phyloP scores from a whole-genome alignment of 1,139 yeast species.

The Ogataea hybrid region DNA sequence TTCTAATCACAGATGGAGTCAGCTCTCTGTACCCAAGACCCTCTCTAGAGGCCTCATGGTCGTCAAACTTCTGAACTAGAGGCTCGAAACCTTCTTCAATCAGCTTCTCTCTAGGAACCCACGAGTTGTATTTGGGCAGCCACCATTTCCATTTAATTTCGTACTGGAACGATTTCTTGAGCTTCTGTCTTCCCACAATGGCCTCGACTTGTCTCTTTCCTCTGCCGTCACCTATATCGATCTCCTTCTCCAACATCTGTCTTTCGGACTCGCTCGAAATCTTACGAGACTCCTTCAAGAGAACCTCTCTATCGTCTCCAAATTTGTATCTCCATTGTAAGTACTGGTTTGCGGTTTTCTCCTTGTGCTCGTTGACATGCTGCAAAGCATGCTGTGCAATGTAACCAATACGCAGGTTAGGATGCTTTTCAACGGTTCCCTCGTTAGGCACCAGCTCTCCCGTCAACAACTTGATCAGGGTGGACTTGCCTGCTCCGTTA shows the following conservation, averaged over 20 bases:
- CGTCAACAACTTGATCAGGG: conserved; percentile 87
- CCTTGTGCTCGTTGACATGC: conserved; percentile 96
- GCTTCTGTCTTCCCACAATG: conserved; percentile 93
- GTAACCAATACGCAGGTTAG: conserved; percentile 96
- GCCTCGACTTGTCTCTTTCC: conserved; percentile 91
- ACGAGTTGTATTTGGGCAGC: conserved; percentile 91
- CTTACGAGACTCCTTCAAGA: conserved; percentile 89
- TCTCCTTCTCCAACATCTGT: conserved; percentile 72
- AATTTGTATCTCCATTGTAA: conserved; percentile 97
- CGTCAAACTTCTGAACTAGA: conserved; percentile 91
- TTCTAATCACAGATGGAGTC: conserved; percentile 86
- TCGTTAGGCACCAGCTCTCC: conserved; percentile 84
- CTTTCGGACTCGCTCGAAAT: conserved; percentile 74
- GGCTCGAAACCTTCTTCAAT: conserved; percentile 82
- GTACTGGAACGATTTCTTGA: conserved; percentile 94
- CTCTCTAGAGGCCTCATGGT: conserved; percentile 97
- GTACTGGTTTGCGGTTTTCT: conserved; percentile 96
- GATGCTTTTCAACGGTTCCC: conserved; percentile 96
- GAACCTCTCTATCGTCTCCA: conserved; percentile 97
- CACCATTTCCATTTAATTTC: conserved; percentile 93
- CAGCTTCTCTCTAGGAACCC: conserved; percentile 84
- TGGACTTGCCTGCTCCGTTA: conserved; percentile 98
- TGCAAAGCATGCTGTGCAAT: conserved; percentile 98
- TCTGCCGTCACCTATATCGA: conserved; percentile 83
- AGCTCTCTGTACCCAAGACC: conserved; percentile 97